Conservation (phyloP, 164 flowering plant genomes). For the Buxus sempervirens region DNA sequence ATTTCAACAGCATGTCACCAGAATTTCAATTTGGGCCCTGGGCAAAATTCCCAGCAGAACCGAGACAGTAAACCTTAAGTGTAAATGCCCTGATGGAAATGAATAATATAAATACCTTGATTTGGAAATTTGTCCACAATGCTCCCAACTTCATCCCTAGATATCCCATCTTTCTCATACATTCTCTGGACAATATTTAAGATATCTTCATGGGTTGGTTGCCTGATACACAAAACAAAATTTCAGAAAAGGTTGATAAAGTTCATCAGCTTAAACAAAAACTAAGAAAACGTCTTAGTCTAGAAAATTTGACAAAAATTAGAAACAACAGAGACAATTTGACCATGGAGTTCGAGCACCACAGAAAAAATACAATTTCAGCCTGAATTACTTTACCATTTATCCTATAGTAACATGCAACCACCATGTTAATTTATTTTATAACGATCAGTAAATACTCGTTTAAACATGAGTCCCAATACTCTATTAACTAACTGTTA, state of each 20-base stretch:
- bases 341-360: not conserved
- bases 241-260: constrained; percentile 7
- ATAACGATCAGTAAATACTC: not conserved
- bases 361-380: too few species aligned
- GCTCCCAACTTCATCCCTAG: constrained; percentile 51
- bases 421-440: not conserved
- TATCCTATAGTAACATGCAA: too few species aligned
- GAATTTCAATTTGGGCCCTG: too few species aligned
- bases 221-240: constrained; percentile 51
- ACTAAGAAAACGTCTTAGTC: not conserved
- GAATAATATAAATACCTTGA: constrained; percentile 60
- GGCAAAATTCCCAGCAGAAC: too few species aligned
- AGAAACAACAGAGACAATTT: not conserved
- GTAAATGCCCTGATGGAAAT: not conserved
- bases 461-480: not conserved
- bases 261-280: not conserved
- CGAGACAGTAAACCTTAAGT: too few species aligned
- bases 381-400: too few species aligned
- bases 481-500: too few species aligned
- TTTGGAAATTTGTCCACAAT: constrained; percentile 81
- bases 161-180: constrained; percentile 91
- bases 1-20: too few species aligned
- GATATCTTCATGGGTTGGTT: constrained; percentile 80
- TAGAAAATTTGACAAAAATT: not conserved
- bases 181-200: constrained; percentile 76